Base-by-base conservation (phyloP, 805 yeast genomes). In the Pichia sporocuriosa region DNA sequence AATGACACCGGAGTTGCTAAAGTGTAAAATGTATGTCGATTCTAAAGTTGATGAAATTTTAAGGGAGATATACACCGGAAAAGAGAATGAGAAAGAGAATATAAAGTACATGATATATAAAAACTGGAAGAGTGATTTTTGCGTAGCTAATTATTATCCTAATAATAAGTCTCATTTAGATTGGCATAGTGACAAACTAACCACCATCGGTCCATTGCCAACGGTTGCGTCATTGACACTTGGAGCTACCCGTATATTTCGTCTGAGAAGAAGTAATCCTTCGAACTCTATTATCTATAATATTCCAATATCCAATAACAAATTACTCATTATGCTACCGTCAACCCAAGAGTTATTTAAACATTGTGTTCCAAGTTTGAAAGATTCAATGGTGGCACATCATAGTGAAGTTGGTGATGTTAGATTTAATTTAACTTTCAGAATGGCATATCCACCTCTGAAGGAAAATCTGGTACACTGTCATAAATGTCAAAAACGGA, bases 311-410 rank as follows among this genome's bases (percentile, higher is more conserved):
- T 82, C 85, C 0, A 88, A 84, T 56, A 84, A 84, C 53, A 70
- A 84, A 8, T 56, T 84, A 29, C 52, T 84, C 3, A 59, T 84
- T 3, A 84, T 84, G 94, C 78, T 80, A 45, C 82, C 86, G 1
- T 87, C 86, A 0, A 79, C 84, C 46, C 95, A 84, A 55, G 95
- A 84, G 48, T 75, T 73, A 38, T 84, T 62, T 55, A 82, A 78
- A 52, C 95, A 85, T 53, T 65, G 77, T 44, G 75, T 84, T 0
- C 73, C 74, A 4, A 65, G 77, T 1, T 59, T 69, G 31, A 55
- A 59, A 6, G 61, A 61, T 43, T 58, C 77, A 3, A 63, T 67
- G 15, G 48, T 62, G 0, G 37, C 44, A 4, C 12, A 9, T 11
- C 81, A 81, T 48, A 69, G 72, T 0, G 58, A 70, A 0, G 55